Conservation (phyloP, 2,329 filamentous ascomycete genomes). For the Aspergillus fumigatiaffinis region DNA sequence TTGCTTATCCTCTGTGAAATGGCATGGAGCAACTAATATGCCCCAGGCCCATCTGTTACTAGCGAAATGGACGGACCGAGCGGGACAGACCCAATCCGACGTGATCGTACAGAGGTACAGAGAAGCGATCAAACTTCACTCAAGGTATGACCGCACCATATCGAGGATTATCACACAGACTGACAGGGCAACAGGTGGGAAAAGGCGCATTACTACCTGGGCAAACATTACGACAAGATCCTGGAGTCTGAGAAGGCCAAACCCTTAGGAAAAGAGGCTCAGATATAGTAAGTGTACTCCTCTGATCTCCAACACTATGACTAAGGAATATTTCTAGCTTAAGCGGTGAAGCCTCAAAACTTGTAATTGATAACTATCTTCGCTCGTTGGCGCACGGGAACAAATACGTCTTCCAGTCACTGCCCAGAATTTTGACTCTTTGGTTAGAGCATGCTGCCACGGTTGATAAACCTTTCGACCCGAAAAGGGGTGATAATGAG, state of each 20-base stretch:
- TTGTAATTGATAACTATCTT: slow-evolving; percentile 91
- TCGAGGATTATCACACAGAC: background rate
- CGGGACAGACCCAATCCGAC: slow-evolving; percentile 85
- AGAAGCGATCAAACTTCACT: slow-evolving; percentile 55
- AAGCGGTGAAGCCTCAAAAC: slow-evolving; percentile 76
- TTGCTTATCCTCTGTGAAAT: background rate
- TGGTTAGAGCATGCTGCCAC: slow-evolving; percentile 90
- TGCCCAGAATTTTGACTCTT: slow-evolving; percentile 85
- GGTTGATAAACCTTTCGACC: slow-evolving; percentile 57
- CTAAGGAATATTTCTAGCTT: slow-evolving; percentile 44
- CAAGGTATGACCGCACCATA: slow-evolving; percentile 19
- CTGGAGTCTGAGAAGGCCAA: slow-evolving; percentile 82
- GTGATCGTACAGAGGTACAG: slow-evolving; percentile 79
- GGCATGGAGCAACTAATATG: slow-evolving; percentile 4
- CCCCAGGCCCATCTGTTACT: slow-evolving; percentile 73
- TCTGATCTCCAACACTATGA: background rate
- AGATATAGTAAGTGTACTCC: slow-evolving; percentile 52
- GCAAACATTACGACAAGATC: slow-evolving; percentile 95
- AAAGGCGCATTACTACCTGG: slow-evolving; percentile 95
- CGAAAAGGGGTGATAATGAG: slow-evolving; percentile 46
- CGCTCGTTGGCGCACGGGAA: slow-evolving; percentile 82
- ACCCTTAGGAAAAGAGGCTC: slow-evolving; percentile 70
- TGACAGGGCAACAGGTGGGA: slow-evolving; percentile 64
- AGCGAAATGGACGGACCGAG: slow-evolving; percentile 92
- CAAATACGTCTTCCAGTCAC: slow-evolving; percentile 92